phyloP scores from a whole-genome alignment of 345 rosid species.

The Citrus hindsii region DNA sequence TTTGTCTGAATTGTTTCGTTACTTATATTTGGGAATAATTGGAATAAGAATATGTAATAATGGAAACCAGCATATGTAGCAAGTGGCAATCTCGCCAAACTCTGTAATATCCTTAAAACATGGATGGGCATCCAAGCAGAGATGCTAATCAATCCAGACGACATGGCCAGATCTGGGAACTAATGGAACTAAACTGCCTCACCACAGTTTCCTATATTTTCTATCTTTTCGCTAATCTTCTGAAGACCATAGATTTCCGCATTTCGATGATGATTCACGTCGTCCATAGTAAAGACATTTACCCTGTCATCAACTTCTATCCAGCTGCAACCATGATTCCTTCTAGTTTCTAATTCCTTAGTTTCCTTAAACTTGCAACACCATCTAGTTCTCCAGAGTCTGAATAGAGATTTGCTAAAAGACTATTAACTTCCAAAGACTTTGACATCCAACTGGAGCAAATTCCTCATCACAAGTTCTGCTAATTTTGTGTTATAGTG shows the following conservation, averaged over 20 bases:
- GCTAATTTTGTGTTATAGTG: constrained; percentile 17
- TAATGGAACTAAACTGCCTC: constrained; percentile 2
- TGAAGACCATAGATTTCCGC: constrained; percentile 8
- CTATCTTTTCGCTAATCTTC: neutral
- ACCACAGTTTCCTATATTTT: neutral
- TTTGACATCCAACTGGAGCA: constrained; percentile 14
- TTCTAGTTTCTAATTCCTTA: constrained; percentile 12
- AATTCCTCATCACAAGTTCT: constrained; percentile 16
- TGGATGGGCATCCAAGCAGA: constrained; percentile 8
- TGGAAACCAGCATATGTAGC: neutral
- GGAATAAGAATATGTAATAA: neutral
- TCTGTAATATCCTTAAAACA: neutral
- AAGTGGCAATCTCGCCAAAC: neutral
- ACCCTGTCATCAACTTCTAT: constrained; percentile 13
- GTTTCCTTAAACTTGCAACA: constrained; percentile 20
- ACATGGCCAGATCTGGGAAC: constrained; percentile 13
- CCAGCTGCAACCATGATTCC: constrained; percentile 25
- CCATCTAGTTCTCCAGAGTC: constrained; percentile 16
- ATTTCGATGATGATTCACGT: constrained; percentile 10
- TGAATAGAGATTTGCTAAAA: constrained; percentile 20
- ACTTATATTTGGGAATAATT: no score
- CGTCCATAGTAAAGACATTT: constrained; percentile 20
- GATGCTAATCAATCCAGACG: constrained; percentile 10
- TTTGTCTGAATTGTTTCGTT: no score
- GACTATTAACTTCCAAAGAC: constrained; percentile 10